Percentiles rank a stretch among this genome's conserved stretches.
phyloP scores from a whole-genome alignment of 2,329 filamentous ascomycete species.

The Hypoxylon sp. region DNA sequence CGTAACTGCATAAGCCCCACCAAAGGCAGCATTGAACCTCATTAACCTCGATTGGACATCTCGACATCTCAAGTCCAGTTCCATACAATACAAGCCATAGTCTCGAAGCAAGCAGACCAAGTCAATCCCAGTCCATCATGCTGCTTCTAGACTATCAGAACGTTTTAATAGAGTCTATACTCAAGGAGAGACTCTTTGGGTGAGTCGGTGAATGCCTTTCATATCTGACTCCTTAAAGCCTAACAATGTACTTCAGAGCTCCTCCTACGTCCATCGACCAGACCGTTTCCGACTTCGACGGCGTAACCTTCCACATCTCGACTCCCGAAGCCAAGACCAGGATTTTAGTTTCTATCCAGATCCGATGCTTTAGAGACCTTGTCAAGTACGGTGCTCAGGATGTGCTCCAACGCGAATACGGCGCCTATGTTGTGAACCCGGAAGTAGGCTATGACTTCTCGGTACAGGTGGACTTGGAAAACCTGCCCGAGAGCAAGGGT shows the following conservation, averaged over 20 bases:
- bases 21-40: conserved; percentile 44
- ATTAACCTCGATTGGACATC: conserved; percentile 10
- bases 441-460: conserved; percentile 98
- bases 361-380: conserved; percentile 95
- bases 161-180: conserved; percentile 94
- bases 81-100: conserved; percentile 30
- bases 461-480: conserved; percentile 88
- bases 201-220: conserved; percentile 58
- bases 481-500: conserved; percentile 85
- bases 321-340: conserved; percentile 94
- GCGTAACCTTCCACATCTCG: conserved; percentile 98
- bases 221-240: conserved; percentile 37
- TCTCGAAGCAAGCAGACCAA: conserved; percentile 39
- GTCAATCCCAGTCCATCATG: conserved; percentile 66
- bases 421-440: conserved; percentile 86
- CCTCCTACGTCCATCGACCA: conserved; percentile 93
- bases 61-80: conserved; percentile 26
- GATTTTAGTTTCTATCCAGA: conserved; percentile 93
- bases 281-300: conserved; percentile 98
- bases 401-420: conserved; percentile 95
- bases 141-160: conserved; percentile 99
- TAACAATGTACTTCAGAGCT: conserved; percentile 71
- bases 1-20: conserved; percentile 44
- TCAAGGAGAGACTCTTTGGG: conserved; percentile 95
- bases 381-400: conserved; percentile 92